Evolutionary conservation across 2,329 filamentous ascomycete genomes (phyloP), one percentile per base, ranked within the genome.

Genomic region (Pseudophaeomoniella oleicola): DNA sequence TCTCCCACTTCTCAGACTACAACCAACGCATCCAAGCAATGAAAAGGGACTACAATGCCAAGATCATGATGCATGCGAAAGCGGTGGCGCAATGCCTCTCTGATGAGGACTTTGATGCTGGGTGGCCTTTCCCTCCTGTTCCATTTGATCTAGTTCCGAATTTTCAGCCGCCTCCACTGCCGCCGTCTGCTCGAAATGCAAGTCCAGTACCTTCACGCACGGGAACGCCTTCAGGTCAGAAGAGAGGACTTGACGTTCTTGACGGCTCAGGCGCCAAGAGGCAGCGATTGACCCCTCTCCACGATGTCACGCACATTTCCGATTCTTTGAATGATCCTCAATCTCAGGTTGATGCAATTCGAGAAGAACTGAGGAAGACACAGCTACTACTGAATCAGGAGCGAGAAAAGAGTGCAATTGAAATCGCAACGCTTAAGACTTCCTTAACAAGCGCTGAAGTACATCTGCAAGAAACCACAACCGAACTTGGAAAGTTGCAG

Each of bases 61-160:
- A 44, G 57, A 58, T 4, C 44, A 61, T 13, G 53, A 52, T 11
- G 57, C 60, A 4, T 48, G 52, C 14, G 59, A 62, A 42, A 50
- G 60, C 43, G 58, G 48, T 61, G 17, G 30, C 57, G 4, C 37
- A 45, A 4, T 54, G 42, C 34, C 51, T 59, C 13, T 38, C 56
- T n/a, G 49, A 52, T 1, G 55, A 58, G 19, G 51, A 56, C 37
- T 54, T 59, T 36, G 46, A 49, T 14, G 37, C 46, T n/a, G 46
- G 47, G 10, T 65, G 60, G 61, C 44, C 52, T 19, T 38, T 64
- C 11, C 50, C 56, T 17, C 34, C 37, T 3, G 54, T 64, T 18
- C 58, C 62, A 34, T 50, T 52, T 19, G 50, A 54, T 22, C 39
- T 50, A 4, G 48, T 50, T 10, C 39, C 45, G 19, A 15, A 22